phyloP scores from a whole-genome alignment of 75 land plant species.

The Cupressus sempervirens region DNA sequence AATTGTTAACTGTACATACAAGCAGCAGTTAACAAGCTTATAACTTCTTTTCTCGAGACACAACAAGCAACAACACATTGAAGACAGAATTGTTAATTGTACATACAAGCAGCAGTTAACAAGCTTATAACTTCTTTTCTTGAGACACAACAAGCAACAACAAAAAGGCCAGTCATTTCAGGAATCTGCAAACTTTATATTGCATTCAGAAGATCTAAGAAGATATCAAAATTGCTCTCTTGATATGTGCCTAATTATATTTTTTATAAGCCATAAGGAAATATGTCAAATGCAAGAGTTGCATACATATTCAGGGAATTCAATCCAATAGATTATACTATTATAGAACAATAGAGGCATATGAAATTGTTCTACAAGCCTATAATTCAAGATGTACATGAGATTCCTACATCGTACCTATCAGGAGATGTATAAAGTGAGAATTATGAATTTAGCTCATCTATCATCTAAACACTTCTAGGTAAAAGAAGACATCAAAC shows the following conservation, averaged over 20 bases:
- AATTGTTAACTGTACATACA: neutral
- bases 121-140: neutral
- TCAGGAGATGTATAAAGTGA: neutral
- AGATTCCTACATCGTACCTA: neutral
- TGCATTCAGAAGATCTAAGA: neutral
- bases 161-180: neutral
- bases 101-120: neutral
- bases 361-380: neutral
- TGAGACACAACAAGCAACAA: neutral
- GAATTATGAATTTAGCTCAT: neutral
- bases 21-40: neutral
- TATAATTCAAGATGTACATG: neutral
- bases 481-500: neutral
- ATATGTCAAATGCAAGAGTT: neutral
- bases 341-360: neutral
- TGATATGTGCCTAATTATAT: neutral
- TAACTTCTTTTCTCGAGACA: neutral
- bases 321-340: neutral
- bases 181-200: neutral
- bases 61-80: neutral
- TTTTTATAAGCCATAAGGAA: neutral
- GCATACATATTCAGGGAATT: neutral
- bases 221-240: neutral
- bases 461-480: neutral
- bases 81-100: neutral